A percentile compares a stretch with the other conserved stretches of the same genome.
Conservation (phyloP, 331 rosid genomes). For the Saraca asoca region DNA sequence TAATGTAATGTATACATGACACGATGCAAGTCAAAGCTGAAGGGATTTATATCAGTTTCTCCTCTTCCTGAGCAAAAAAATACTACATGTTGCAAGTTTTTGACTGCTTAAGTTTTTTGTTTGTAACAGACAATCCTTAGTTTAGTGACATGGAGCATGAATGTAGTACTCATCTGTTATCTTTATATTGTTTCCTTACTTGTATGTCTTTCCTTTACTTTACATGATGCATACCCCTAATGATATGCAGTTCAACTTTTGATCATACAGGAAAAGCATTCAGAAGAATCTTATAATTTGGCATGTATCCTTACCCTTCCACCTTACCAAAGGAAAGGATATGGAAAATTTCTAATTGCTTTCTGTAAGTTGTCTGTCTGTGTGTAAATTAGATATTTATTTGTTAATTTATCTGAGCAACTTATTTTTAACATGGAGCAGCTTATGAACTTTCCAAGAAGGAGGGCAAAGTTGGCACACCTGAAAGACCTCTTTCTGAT, state of each 20-base stretch:
- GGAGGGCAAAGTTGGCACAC: conserved; percentile 98
- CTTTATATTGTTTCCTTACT: neutral
- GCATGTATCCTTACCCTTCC: conserved; percentile 99
- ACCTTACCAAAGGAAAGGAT: conserved; percentile 99
- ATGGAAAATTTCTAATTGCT: conserved; percentile 95
- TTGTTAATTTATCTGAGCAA: conserved; percentile 11
- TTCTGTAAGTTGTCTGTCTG: conserved; percentile 86
- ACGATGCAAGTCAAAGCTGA: too few species aligned
- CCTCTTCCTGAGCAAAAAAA: too few species aligned
- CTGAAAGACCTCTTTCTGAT: conserved; percentile 98
- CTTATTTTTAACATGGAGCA: conserved; percentile 48
- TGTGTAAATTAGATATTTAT: conserved; percentile 12
- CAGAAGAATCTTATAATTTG: conserved; percentile 95
- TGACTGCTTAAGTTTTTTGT: too few species aligned
- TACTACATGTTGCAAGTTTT: too few species aligned
- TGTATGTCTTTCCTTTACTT: conserved; percentile 23
- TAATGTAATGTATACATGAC: too few species aligned
- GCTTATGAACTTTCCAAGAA: conserved; percentile 98
- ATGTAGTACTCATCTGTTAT: too few species aligned
- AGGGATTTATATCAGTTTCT: too few species aligned
- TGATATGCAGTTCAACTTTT: conserved; percentile 16
- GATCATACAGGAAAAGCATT: conserved; percentile 87
- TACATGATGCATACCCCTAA: conserved; percentile 12
- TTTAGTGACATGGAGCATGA: too few species aligned
- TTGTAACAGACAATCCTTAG: too few species aligned